Evolutionary conservation across 495 filamentous ascomycete genomes (phyloP).

Genomic region (Wilcoxina mikolae): DNA sequence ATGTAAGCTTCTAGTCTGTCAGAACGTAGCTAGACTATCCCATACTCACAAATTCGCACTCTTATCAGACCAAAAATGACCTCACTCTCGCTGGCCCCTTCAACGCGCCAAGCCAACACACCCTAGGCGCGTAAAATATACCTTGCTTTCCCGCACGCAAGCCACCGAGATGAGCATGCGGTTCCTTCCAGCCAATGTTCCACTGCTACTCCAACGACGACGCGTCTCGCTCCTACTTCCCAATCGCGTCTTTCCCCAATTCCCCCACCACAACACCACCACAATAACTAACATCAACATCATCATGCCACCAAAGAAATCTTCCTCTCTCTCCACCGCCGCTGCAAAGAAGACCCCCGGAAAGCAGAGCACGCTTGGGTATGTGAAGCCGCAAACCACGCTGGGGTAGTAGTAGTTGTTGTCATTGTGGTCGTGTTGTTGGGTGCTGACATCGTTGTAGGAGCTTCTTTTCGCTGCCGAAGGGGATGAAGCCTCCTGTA

Average conservation of each 20-base stretch:
- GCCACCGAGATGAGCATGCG: too few species aligned
- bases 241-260: constrained; percentile 8
- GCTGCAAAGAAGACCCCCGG: not conserved
- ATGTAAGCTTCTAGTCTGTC: too few species aligned
- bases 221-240: not conserved
- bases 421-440: not conserved
- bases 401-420: constrained; percentile 46
- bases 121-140: too few species aligned
- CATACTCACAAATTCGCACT: too few species aligned
- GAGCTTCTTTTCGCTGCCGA: constrained; percentile 52
- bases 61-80: too few species aligned
- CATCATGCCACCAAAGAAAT: constrained; percentile 17
- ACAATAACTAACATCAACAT: not conserved
- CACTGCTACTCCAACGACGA: too few species aligned
- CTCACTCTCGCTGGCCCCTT: too few species aligned
- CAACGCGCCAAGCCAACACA: too few species aligned
- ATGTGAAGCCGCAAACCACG: constrained; percentile 70
- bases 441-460: constrained; percentile 29
- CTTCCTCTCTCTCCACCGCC: too few species aligned
- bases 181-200: too few species aligned
- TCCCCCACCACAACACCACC: not conserved
- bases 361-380: constrained; percentile 92
- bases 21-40: too few species aligned
- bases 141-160: too few species aligned
- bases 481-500: constrained; percentile 39